Base-by-base conservation (phyloP, 108 stramenopile genomes). In the Cyclotella distinguenda region DNA sequence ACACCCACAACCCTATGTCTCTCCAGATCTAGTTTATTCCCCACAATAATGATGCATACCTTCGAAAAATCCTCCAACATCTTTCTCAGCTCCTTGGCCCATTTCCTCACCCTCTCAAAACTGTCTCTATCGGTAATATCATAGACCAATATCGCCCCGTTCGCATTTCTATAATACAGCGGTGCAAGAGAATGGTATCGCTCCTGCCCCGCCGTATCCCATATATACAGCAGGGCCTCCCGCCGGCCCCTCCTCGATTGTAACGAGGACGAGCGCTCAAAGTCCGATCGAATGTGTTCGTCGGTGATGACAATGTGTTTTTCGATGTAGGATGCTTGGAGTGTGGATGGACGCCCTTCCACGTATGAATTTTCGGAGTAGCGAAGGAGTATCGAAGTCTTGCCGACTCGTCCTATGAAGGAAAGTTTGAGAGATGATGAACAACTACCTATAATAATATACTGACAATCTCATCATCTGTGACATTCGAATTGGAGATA, bases 201-300 rank as follows among this genome's bases (percentile, higher is more conserved):
- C 82, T 99, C 99, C 72, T 93, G 96, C 28, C 99, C 99, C 15
- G 99, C 99, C 0, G 99, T 99, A 74, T 99, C 99, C 99, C 99
- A 99, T 52, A 99, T 97, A 6, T 56, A 73, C 31, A 73, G 72
- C 23, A 51, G 46, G 16, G 72, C 63, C 48, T 58, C 49, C 59
- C 64, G 26, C 51, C 30, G 38, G 13, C 46, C 46, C 6, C 23
- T 48, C 22, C 21, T 1, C 23, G 42, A 32, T 12, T 57, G 18
- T 7, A 36, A 34, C 30, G 43, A 33, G 15, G 48, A 22, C 6
- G 62, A 3, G 15, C 13, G n/a, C 27, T 48, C 50, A 35, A 43
- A n/a, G 23, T 45, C 19, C 36, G 42, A 68, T 48, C 57, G 56
- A 27, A 21, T 16, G 11, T 34, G 21, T 39, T 22, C 11, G n/a